These are phyloP conservation scores for Ascochyta lentis DNA, from an alignment of 2,329 filamentous ascomycete species.

Conservation along the genomic window DNA sequence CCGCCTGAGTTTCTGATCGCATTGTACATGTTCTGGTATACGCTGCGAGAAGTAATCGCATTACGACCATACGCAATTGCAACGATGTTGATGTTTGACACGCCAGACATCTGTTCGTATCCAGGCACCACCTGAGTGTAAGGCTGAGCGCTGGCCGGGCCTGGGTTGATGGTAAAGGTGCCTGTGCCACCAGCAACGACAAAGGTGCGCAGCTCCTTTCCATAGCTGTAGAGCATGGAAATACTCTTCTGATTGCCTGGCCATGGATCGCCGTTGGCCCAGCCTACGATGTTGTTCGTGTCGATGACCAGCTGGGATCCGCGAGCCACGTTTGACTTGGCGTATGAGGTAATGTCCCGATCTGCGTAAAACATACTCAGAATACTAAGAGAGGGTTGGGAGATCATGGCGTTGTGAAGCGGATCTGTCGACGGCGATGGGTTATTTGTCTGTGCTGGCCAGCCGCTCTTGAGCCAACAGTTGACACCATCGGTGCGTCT, in stretches of 20 bases:
- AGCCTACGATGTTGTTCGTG: slow-evolving; percentile 13
- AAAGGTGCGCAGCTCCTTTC: slow-evolving; percentile 11
- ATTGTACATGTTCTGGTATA: slow-evolving; percentile 16
- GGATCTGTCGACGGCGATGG: slow-evolving; percentile 2
- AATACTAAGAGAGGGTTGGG: not conserved
- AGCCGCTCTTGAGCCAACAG: slow-evolving; percentile 11
- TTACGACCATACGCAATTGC: slow-evolving; percentile 3
- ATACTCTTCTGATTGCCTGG: slow-evolving; percentile 11
- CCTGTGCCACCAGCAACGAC: slow-evolving; percentile 1
- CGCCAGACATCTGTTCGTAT: slow-evolving; percentile 13
- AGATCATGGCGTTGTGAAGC: slow-evolving; percentile 6
- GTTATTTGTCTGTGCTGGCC: not conserved
- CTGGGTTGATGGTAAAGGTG: slow-evolving; percentile 4
- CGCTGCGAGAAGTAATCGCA: slow-evolving; percentile 6
- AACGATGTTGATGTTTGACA: slow-evolving; percentile 14
- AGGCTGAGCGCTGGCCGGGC: slow-evolving; percentile 6
- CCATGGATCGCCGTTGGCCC: slow-evolving; percentile 14
- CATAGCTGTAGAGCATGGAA: slow-evolving; percentile 11
- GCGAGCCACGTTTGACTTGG: slow-evolving; percentile 3
- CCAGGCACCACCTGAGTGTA: slow-evolving; percentile 6
- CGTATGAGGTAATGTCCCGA: slow-evolving; percentile 10
- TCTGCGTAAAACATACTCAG: slow-evolving; percentile 16
- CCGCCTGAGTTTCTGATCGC: slow-evolving; percentile 7
- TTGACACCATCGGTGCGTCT: slow-evolving; percentile 1
- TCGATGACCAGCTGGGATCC: slow-evolving; percentile 12